Percentiles rank a stretch among this genome's conserved stretches.
phyloP scores from a whole-genome alignment of 2,329 filamentous ascomycete species.

The Fusarium burgessii region DNA sequence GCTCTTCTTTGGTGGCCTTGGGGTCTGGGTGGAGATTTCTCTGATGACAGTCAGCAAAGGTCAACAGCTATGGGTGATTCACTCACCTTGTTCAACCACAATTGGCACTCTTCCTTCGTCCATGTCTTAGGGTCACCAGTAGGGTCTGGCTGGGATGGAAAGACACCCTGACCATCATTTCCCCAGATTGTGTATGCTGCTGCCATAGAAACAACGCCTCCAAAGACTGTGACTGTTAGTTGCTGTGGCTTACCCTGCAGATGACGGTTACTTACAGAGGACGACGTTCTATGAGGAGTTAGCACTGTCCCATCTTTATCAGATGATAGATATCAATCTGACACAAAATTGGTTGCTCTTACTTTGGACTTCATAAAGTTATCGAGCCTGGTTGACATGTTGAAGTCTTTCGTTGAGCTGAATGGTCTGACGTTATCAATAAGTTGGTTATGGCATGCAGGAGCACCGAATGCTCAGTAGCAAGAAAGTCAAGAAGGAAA shows the following conservation, averaged over 20 bases:
- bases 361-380: slow-evolving; percentile 46
- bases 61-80: not conserved
- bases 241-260: slow-evolving; percentile 38
- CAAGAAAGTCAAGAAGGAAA: not conserved
- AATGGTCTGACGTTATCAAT: not conserved
- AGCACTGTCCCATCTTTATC: not conserved
- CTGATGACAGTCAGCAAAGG: slow-evolving; percentile 45
- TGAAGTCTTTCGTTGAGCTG: not conserved
- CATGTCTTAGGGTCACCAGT: slow-evolving; percentile 77
- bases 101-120: slow-evolving; percentile 82
- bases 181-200: slow-evolving; percentile 90
- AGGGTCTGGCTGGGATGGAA: slow-evolving; percentile 81
- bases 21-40: slow-evolving; percentile 60
- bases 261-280: slow-evolving; percentile 64
- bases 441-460: too few species aligned
- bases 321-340: accelerated
- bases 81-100: slow-evolving; percentile 82
- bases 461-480: not conserved
- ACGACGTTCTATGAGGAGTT: slow-evolving; percentile 69
- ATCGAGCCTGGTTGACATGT: slow-evolving; percentile 42
- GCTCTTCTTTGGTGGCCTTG: slow-evolving; percentile 58
- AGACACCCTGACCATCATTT: slow-evolving; percentile 71
- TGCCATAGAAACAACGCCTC: slow-evolving; percentile 35
- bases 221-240: slow-evolving; percentile 31
- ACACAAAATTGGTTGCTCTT: not conserved